Evolutionary conservation across 345 rosid species (phyloP), one percentile per base, ranked within the genome.

Genomic region (Cochlearia excelsa): DNA sequence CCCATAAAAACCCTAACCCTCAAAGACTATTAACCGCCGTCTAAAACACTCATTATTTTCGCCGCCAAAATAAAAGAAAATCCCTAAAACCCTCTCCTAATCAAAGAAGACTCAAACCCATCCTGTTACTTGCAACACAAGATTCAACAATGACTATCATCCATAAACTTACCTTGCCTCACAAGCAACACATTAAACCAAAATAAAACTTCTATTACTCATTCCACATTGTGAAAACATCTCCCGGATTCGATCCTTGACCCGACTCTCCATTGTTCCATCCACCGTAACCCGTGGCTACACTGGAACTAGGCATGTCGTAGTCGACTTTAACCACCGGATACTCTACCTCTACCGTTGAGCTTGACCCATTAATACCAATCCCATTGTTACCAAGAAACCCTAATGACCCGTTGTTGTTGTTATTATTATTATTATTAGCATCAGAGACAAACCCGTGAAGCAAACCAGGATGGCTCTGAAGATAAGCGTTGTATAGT

Each of bases 181-280:
- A 0, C 75, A 71, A 58, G 51, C 44, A 64, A 31, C 16, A 57
- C 23, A 16, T 16, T 16, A 16, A 16, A 16, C 23, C 38, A 54
- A 4, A 35, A 0, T 39, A 6, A 7, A 1, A 5, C 8, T 9
- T 5, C 48, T 39, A 51, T 82, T 62, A 88, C 31, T 84, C 96
- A 51, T 85, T 90, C 97, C 99, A 93, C 92, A 82, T 93, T 23
- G 99, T 79, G 55, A 84, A 93, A 59, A 79, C 79, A 7, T 84
- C 78, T 16, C 85, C 80, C 4, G 86, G 79, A 77, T 84, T 90
- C 26, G 95, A 73, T 31, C 94, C 95, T 34, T 81, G 86, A 70
- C 70, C 85, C 6, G 96, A 69, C 3, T 85, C 95, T 5, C 78
- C 95, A 1, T 72, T 76, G 6, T 83, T 78, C 95, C 99, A 85